Evolutionary conservation across 768 basidiomycete genomes (phyloP), one percentile per base, ranked within the genome.

Genomic region (Lentinula guzmanii): DNA sequence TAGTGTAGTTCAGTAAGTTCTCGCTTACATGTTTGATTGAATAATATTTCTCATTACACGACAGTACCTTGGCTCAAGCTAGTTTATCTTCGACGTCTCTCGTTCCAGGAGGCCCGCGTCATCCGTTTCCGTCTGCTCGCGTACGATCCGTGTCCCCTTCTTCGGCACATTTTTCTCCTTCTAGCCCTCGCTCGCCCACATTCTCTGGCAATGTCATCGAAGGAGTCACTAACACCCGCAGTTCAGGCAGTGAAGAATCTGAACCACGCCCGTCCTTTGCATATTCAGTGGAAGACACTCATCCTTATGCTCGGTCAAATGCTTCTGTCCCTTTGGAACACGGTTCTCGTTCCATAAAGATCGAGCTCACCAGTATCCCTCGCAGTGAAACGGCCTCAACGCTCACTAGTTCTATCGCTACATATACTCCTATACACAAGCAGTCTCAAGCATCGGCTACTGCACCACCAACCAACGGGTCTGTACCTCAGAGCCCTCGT

Each of bases 221-320:
- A 42, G 39, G 35, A 10, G 37, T 28, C 35, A 52, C 68, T 31
- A 62, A 60, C 10, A 61, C 62, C 48, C 60, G 66, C 63, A 62
- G 60, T 59, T 41, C 55, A 53, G 66, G 28, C 61, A 67, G 18
- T 62, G 52, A 52, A 37, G 58, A 42, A 13, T 66, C 64, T 57
- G 62, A 65, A 46, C 59, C 62, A 7, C 62, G 62, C 54, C 61
- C 68, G 37, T 70, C 66, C 9, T 66, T 64, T 50, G 61, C 66
- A 16, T 67, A 69, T 65, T 71, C 70, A 61, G 67, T 69, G 45
- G 78, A 78, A 64, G 75, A 69, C 42, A 68, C 81, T 42, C 91
- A 93, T 74, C 91, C 91, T 31, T 93, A 91, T 69, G 91, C 91
- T 57, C 37, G 55, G 16, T 56, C 55, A 28, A 91, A 92, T 66